These are phyloP conservation scores for Pyrenophora teres DNA, from an alignment of 2,329 filamentous ascomycete species.

Conservation along the genomic window DNA sequence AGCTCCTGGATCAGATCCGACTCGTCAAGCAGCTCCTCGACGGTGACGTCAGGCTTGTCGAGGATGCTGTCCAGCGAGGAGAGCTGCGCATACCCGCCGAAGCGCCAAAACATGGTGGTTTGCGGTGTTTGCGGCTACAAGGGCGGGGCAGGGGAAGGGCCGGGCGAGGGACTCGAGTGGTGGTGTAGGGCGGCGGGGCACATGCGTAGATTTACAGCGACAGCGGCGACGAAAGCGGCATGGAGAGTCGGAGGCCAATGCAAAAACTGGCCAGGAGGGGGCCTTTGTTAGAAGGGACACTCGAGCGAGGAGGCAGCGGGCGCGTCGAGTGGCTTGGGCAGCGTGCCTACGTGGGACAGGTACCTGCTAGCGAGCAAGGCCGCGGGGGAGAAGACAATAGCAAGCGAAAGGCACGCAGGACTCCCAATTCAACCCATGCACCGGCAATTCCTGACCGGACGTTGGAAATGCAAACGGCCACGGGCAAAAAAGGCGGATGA, in stretches of 20 bases:
- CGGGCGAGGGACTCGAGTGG: slow-evolving; percentile 34
- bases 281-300: slow-evolving; percentile 14
- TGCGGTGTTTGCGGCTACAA: slow-evolving; percentile 27
- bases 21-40: slow-evolving; percentile 96
- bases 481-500: neutral
- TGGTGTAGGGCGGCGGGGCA: slow-evolving; percentile 30
- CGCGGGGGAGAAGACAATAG: slow-evolving; percentile 7
- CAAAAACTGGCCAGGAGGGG: slow-evolving; percentile 11
- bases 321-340: slow-evolving; percentile 20
- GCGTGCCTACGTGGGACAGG: slow-evolving; percentile 24
- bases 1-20: slow-evolving; percentile 95
- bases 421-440: slow-evolving; percentile 24
- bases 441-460: slow-evolving; percentile 10
- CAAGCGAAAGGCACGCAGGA: slow-evolving; percentile 18
- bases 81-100: slow-evolving; percentile 97
- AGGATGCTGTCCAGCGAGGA: slow-evolving; percentile 96
- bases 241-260: slow-evolving; percentile 18
- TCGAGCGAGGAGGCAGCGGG: slow-evolving; percentile 16
- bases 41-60: slow-evolving; percentile 90
- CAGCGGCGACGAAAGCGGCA: slow-evolving; percentile 20
- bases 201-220: slow-evolving; percentile 24
- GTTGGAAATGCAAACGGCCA: slow-evolving; percentile 23
- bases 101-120: slow-evolving; percentile 97
- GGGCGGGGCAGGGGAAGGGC: slow-evolving; percentile 35
- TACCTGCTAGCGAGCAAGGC: slow-evolving; percentile 26